phyloP scores from a whole-genome alignment of 2,329 filamentous ascomycete species.

The Ceratocystis lukuohia region DNA sequence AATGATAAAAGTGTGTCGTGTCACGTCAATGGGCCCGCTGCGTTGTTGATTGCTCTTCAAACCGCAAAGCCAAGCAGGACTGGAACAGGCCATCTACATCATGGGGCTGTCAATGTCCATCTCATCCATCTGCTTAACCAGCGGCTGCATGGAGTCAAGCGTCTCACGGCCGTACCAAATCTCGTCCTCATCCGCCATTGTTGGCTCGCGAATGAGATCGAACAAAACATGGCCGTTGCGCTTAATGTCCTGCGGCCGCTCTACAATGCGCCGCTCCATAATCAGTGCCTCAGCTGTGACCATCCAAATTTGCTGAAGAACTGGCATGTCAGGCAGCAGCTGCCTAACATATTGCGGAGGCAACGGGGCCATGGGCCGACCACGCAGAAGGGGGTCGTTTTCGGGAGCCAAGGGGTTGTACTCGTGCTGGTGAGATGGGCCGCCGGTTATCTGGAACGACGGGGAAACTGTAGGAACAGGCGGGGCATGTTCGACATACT shows the following conservation, averaged over 20 bases:
- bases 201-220: slow-evolving; percentile 51
- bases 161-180: slow-evolving; percentile 46
- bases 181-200: slow-evolving; percentile 44
- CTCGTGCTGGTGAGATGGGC: slow-evolving; percentile 1
- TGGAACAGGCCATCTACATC: slow-evolving; percentile 8
- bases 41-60: not conserved
- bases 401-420: slow-evolving; percentile 10
- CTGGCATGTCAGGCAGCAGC: slow-evolving; percentile 42
- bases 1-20: not conserved
- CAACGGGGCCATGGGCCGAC: slow-evolving; percentile 48
- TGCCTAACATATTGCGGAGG: slow-evolving; percentile 36
- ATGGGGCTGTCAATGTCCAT: slow-evolving; percentile 22
- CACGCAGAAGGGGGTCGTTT: slow-evolving; percentile 25
- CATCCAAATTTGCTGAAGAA: slow-evolving; percentile 48
- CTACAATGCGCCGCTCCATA: slow-evolving; percentile 44
- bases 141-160: slow-evolving; percentile 42
- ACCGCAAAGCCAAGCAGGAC: not conserved
- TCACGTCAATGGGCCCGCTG: not conserved
- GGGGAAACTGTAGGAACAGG: not conserved
- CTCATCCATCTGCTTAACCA: slow-evolving; percentile 38
- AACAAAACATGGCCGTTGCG: slow-evolving; percentile 49
- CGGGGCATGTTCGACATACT: not conserved
- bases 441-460: not conserved
- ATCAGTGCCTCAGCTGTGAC: slow-evolving; percentile 50
- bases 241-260: slow-evolving; percentile 46